Evolutionary conservation across 345 rosid species (phyloP), one percentile per base, ranked within the genome.

Genomic region (Gossypium mustelinum): DNA sequence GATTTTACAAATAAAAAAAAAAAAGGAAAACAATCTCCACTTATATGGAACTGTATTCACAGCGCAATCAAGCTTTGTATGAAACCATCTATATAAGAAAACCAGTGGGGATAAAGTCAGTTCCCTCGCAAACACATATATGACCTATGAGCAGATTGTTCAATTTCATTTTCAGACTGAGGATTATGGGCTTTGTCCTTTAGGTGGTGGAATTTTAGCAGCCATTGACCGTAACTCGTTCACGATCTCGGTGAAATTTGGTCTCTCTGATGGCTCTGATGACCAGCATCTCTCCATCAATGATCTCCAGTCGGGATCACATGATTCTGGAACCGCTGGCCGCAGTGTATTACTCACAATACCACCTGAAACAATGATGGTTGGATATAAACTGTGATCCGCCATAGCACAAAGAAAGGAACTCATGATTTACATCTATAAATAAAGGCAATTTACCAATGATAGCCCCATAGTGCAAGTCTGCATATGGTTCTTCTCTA

Each of bases 231-330:
- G 81, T 20, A 90, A 78, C 47, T 77, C 87, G 0, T 77, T 79
- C 13, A 81, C 94, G 10, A 90, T 81, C 50, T 76, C 84, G 0
- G 88, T 86, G 86, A 88, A 88, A 81, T 67, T 86, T 0, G 90
- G 94, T 69, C 94, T 88, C 75, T 86, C 92, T 14, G 84, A 65
- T 59, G 92, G 89, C 54, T 88, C 92, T 12, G 94, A 22, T 20
- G 90, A 83, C 92, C 94, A 88, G 81, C 94, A 90, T 63, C 92
- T 84, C 78, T 90, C 94, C 90, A 88, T 90, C 78, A 90, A 73
- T 11, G 87, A 85, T 78, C 79, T 85, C 94, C 94, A 90, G 2
- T 84, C 89, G 0, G 76, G 77, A 16, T 88, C 89, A 59, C 90
- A 88, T 44, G 81, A 76, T 77, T 84, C 94, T 0, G 89, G 94